A percentile compares a stretch with the other conserved stretches of the same genome.
These are phyloP conservation scores for Sambucus nigra DNA, from an alignment of 129 eudicot genomes.

Conservation along the genomic window DNA sequence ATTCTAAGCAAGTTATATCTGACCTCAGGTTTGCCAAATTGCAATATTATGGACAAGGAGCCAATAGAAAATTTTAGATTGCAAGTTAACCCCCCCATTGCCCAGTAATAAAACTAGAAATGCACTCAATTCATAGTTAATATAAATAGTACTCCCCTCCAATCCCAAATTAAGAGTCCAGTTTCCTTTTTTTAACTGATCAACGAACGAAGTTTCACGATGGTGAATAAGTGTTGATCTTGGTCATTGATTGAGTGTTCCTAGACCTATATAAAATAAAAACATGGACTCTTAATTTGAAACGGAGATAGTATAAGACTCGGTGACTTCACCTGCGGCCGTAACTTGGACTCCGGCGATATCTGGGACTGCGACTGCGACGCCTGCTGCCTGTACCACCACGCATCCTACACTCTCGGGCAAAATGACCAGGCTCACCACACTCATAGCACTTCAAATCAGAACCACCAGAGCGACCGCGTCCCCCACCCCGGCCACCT, in stretches of 20 bases:
- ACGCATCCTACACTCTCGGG: slow-evolving; percentile 83
- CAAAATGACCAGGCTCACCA: slow-evolving; percentile 98
- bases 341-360: slow-evolving; percentile 93
- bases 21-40: too few species aligned
- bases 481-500: slow-evolving; percentile 74
- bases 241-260: too few species aligned
- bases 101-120: background rate
- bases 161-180: too few species aligned
- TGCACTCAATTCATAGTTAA: background rate
- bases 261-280: background rate
- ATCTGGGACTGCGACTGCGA: slow-evolving; percentile 95
- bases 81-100: background rate
- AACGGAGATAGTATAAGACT: background rate
- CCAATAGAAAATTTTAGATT: too few species aligned
- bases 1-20: too few species aligned
- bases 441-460: slow-evolving; percentile 96
- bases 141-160: too few species aligned
- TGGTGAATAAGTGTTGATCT: background rate
- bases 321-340: slow-evolving; percentile 63
- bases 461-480: slow-evolving; percentile 92
- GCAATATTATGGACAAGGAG: too few species aligned
- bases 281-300: too few species aligned
- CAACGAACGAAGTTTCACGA: too few species aligned
- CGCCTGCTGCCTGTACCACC: slow-evolving; percentile 59
- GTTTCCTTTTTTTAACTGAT: too few species aligned